Percentiles rank a stretch among this genome's conserved stretches.
Conservation (phyloP, 164 flowering plant species). For the Hamamelis virginiana region DNA sequence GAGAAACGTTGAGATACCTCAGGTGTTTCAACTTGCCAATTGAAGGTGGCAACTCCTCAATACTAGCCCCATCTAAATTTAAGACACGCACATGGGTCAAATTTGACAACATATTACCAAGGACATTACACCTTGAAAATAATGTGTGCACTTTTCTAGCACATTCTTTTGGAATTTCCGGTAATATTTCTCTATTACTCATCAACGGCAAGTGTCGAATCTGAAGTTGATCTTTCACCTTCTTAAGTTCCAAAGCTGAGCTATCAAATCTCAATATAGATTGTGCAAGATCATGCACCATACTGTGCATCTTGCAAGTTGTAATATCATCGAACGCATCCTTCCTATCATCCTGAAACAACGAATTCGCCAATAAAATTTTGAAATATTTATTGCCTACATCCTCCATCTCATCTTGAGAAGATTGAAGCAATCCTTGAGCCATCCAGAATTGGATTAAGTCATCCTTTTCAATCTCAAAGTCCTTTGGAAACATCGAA, state of each 20-base stretch:
- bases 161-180: too few relatives aligned
- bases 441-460: slow-evolving; percentile 11
- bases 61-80: too few relatives aligned
- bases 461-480: neutral
- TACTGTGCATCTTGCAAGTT: neutral
- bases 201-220: too few relatives aligned
- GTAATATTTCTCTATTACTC: too few relatives aligned
- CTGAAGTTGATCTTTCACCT: too few relatives aligned
- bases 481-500: slow-evolving; percentile 7
- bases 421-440: neutral
- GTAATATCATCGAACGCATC: neutral
- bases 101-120: too few relatives aligned
- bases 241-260: too few relatives aligned
- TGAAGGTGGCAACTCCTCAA: slow-evolving; percentile 1
- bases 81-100: too few relatives aligned
- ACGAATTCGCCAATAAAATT: neutral
- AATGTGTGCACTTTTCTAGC: too few relatives aligned
- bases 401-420: slow-evolving; percentile 1
- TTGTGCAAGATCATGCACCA: neutral
- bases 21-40: slow-evolving; percentile 11
- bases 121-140: too few relatives aligned
- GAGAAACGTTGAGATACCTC: neutral
- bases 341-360: neutral
- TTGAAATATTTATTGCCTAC: neutral
- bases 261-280: too few relatives aligned